Conservation (phyloP, 257 asterid species). For the Capsicum chinense region DNA sequence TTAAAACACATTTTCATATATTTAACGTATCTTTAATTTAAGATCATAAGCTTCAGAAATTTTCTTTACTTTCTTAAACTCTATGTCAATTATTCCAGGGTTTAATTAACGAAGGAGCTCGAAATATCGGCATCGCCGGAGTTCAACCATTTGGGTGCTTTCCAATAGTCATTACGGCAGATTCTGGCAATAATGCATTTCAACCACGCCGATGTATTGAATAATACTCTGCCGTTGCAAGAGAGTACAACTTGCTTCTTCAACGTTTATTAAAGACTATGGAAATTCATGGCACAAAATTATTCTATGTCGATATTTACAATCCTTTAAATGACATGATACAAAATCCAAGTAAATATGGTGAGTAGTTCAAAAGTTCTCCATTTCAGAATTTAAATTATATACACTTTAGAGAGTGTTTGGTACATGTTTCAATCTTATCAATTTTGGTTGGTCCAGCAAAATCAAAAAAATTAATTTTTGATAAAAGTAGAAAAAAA, state of each 20-base stretch:
- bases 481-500: background rate
- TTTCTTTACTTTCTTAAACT: too few relatives aligned
- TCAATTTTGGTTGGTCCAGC: too few relatives aligned
- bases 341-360: slow-evolving; percentile 51
- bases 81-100: slow-evolving; percentile 38
- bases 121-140: slow-evolving; percentile 53
- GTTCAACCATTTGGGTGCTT: slow-evolving; percentile 77
- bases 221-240: slow-evolving; percentile 44
- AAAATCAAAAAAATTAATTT: background rate
- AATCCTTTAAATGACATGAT: slow-evolving; percentile 54
- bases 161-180: slow-evolving; percentile 59
- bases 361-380: slow-evolving; percentile 37
- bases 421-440: too few relatives aligned
- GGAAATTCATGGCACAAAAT: slow-evolving; percentile 22
- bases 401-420: too few relatives aligned
- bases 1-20: too few relatives aligned
- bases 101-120: slow-evolving; percentile 58
- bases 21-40: too few relatives aligned
- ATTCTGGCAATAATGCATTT: slow-evolving; percentile 32
- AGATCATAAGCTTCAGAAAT: too few relatives aligned
- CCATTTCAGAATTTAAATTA: background rate
- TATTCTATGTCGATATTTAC: slow-evolving; percentile 51
- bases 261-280: slow-evolving; percentile 37
- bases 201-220: slow-evolving; percentile 58
- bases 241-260: slow-evolving; percentile 58